Evolutionary conservation across 2,329 filamentous ascomycete genomes (phyloP).

Genomic region (Fusarium praegraminearum): DNA sequence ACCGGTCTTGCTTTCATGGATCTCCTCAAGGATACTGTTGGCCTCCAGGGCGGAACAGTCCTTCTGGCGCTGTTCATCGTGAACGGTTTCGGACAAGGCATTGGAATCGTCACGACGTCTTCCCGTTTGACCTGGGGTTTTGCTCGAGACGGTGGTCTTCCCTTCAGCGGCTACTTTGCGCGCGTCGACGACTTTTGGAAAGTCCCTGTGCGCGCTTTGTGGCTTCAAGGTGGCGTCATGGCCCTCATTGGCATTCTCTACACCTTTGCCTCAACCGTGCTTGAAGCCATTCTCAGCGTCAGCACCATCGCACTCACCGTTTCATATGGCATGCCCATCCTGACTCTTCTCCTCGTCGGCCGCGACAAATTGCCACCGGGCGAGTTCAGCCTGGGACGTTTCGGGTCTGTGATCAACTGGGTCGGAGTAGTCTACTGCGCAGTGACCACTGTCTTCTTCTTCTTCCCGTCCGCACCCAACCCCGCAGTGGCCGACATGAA

Average conservation of each 20-base stretch:
- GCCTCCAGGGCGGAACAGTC: slow-evolving; percentile 55
- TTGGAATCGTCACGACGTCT: slow-evolving; percentile 63
- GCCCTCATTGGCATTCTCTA: slow-evolving; percentile 65
- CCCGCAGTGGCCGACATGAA: slow-evolving; percentile 65
- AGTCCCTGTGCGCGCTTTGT: slow-evolving; percentile 64
- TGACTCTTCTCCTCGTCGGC: slow-evolving; percentile 61
- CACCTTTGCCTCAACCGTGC: slow-evolving; percentile 64
- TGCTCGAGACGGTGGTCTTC: slow-evolving; percentile 64
- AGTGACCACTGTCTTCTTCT: slow-evolving; percentile 67
- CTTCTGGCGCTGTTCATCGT: slow-evolving; percentile 66
- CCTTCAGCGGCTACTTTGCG: slow-evolving; percentile 60
- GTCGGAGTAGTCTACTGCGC: slow-evolving; percentile 64
- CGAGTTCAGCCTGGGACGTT: slow-evolving; percentile 59
- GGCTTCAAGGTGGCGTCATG: slow-evolving; percentile 61
- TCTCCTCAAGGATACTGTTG: slow-evolving; percentile 55
- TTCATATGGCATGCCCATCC: slow-evolving; percentile 62
- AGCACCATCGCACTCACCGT: slow-evolving; percentile 68
- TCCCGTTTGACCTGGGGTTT: slow-evolving; percentile 67
- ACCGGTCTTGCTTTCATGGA: slow-evolving; percentile 63
- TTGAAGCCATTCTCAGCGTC: slow-evolving; percentile 66
- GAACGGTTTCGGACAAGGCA: slow-evolving; percentile 66
- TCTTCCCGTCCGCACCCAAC: slow-evolving; percentile 62
- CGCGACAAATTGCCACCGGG: slow-evolving; percentile 64
- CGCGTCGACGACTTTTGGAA: slow-evolving; percentile 61
- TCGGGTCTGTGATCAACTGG: slow-evolving; percentile 60